These are phyloP conservation scores for Atkinsonella hypoxylon DNA, from an alignment of 2,329 filamentous ascomycete genomes.

Conservation along the genomic window DNA sequence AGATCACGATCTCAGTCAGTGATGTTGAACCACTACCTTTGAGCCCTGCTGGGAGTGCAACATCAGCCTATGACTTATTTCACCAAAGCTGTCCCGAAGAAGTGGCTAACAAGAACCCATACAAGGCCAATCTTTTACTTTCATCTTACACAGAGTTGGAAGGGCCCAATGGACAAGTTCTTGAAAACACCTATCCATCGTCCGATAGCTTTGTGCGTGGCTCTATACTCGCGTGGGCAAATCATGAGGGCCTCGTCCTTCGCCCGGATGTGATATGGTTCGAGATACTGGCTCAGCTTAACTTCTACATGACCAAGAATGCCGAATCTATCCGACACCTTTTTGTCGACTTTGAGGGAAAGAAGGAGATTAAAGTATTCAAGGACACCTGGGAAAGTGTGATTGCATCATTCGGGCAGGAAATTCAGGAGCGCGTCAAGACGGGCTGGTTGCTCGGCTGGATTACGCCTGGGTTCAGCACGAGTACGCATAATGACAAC, in stretches of 20 bases:
- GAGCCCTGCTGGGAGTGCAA: conserved; percentile 10
- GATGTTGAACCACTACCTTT: conserved; percentile 18
- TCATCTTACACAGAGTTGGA: conserved; percentile 17
- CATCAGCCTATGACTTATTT: conserved; percentile 19
- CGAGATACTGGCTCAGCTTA: conserved; percentile 38
- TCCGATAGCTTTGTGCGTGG: conserved; percentile 31
- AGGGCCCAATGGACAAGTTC: conserved; percentile 7
- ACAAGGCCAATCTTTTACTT: conserved; percentile 15
- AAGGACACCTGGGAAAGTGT: conserved; percentile 15
- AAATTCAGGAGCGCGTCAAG: conserved; percentile 28
- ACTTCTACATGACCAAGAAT: conserved; percentile 35
- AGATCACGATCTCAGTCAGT: conserved; percentile 15
- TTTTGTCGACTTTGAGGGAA: conserved; percentile 33
- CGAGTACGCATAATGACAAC: conserved; percentile 25
- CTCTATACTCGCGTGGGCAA: conserved; percentile 34
- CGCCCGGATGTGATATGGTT: conserved; percentile 45
- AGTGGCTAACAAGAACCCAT: conserved; percentile 10
- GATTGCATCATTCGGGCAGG: conserved; percentile 22
- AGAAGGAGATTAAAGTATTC: conserved; percentile 26
- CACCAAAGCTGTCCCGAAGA: conserved; percentile 23
- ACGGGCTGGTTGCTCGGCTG: conserved; percentile 29
- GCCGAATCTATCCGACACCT: conserved; percentile 31
- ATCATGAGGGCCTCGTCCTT: conserved; percentile 36
- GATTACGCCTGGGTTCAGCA: conserved; percentile 31
- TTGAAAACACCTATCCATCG: conserved; percentile 17